phyloP scores from a whole-genome alignment of 2,329 filamentous ascomycete genomes.

The Neonectria magnoliae region DNA sequence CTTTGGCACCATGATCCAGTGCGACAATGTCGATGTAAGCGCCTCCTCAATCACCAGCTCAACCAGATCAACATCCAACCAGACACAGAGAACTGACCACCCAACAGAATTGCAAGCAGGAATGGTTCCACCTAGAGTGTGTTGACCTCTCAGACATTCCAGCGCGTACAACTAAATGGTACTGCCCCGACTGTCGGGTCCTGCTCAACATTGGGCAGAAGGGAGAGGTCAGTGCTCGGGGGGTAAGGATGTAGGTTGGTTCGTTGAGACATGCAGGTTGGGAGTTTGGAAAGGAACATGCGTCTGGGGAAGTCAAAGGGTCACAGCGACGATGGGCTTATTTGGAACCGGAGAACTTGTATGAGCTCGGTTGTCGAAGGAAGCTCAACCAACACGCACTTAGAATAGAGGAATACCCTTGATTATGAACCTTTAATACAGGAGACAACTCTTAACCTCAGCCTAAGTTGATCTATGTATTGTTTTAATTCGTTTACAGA shows the following conservation, averaged over 20 bases:
- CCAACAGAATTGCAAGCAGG: constrained; percentile 74
- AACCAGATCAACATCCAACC: constrained; percentile 12
- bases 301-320: constrained; percentile 15
- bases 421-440: not conserved
- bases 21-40: constrained; percentile 80
- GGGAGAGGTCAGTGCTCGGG: constrained; percentile 70
- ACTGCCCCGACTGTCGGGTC: constrained; percentile 79
- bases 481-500: no score
- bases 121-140: constrained; percentile 88
- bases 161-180: constrained; percentile 82
- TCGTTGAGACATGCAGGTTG: not conserved
- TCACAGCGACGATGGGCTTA: constrained; percentile 2
- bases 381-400: not conserved
- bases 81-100: constrained; percentile 29
- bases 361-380: not conserved
- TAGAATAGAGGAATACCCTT: not conserved
- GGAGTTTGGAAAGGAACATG: constrained; percentile 19
- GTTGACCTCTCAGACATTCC: constrained; percentile 76
- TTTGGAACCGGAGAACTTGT: not conserved
- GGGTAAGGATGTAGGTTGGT: constrained; percentile 55
- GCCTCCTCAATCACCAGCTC: constrained; percentile 21
- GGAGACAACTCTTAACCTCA: not conserved
- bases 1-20: constrained; percentile 85
- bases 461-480: no score
- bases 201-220: constrained; percentile 70